Percentiles rank a stretch among this genome's conserved stretches.
Conservation (phyloP, 2,329 filamentous ascomycete genomes). For the Claviceps pusilla region DNA sequence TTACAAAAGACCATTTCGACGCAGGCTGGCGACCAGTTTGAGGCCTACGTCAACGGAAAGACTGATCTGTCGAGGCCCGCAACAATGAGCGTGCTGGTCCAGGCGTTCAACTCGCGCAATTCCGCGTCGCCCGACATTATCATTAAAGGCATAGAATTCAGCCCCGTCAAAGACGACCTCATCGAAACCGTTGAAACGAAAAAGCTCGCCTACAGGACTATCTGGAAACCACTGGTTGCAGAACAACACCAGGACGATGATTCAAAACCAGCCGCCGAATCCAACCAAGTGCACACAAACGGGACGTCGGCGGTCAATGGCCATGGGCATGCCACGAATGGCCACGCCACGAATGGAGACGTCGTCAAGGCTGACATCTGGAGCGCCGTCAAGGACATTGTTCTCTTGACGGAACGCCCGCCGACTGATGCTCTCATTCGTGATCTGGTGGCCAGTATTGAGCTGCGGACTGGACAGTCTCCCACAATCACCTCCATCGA, state of each 20-base stretch:
- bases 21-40: neutral
- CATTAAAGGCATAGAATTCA: constrained; percentile 24
- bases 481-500: constrained; percentile 7
- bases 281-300: neutral
- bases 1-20: constrained; percentile 1
- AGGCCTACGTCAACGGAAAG: neutral
- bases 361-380: neutral
- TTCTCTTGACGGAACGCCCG: neutral
- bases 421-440: neutral
- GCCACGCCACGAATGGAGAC: neutral
- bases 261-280: neutral
- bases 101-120: constrained; percentile 11
- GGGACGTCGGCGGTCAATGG: neutral
- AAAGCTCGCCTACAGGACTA: neutral
- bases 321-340: neutral
- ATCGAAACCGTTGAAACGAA: neutral
- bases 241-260: neutral
- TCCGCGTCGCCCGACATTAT: constrained; percentile 18
- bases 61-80: neutral
- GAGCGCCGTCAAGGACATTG: neutral
- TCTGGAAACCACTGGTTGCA: neutral
- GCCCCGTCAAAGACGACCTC: constrained; percentile 24
- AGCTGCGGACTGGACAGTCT: constrained; percentile 7
- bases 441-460: neutral
- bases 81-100: neutral